Percentiles rank a stretch among this genome's conserved stretches.
phyloP scores from a whole-genome alignment of 371 early-diverging fungal species.

The Lichtheimia corymbifera region DNA sequence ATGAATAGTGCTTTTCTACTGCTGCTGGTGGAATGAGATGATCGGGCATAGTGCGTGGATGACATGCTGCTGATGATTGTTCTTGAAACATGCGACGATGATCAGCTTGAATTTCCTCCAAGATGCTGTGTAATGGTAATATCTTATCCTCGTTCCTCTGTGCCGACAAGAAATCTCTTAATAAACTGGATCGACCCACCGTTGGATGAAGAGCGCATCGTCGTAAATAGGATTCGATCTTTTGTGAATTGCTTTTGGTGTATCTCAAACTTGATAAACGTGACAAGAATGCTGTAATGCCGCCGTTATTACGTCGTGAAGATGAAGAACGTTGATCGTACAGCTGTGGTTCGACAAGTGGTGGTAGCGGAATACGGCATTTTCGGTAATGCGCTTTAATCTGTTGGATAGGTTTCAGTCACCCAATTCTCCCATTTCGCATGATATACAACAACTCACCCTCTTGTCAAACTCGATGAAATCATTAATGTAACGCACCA shows the following conservation, averaged over 20 bases:
- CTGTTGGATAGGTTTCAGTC: conserved; percentile 3
- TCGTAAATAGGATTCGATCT: conserved; percentile 28
- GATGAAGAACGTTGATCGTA: no score
- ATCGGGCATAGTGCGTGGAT: neutral
- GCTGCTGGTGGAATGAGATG: neutral
- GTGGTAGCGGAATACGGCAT: conserved; percentile 22
- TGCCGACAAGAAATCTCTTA: conserved; percentile 29
- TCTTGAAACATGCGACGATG: conserved; percentile 1
- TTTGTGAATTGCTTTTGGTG: conserved; percentile 23
- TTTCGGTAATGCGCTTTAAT: conserved; percentile 13
- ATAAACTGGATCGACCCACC: conserved; percentile 24
- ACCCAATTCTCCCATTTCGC: neutral
- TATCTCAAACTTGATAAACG: conserved; percentile 5
- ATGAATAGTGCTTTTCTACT: neutral
- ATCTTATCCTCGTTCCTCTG: conserved; percentile 22
- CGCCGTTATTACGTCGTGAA: no score
- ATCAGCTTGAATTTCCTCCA: conserved; percentile 6
- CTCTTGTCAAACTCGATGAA: conserved; percentile 55
- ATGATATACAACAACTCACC: conserved; percentile 17
- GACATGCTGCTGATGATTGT: no score
- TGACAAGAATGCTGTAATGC: conserved; percentile 7
- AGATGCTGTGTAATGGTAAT: conserved; percentile 3
- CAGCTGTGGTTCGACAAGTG: conserved; percentile 10
- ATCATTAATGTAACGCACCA: conserved; percentile 59
- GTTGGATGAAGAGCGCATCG: conserved; percentile 23